These are phyloP conservation scores for Mucor plumbeus DNA, from an alignment of 371 early-diverging fungal species.

Conservation along the genomic window DNA sequence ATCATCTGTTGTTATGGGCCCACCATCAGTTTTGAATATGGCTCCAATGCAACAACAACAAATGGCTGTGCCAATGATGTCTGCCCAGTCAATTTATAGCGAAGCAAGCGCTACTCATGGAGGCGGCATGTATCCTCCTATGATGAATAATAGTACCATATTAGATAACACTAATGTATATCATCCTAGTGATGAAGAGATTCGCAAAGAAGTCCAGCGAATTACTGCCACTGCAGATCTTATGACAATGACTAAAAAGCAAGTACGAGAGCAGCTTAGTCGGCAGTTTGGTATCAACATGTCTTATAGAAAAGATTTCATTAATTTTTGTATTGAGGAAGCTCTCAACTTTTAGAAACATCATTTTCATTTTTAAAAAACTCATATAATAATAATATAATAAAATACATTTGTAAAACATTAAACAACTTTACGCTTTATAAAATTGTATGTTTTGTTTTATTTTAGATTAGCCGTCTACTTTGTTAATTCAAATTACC, in stretches of 20 bases:
- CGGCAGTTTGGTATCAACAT: constrained; percentile 80
- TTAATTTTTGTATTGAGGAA: constrained; percentile 85
- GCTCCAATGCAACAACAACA: neutral
- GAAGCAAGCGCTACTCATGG: constrained; percentile 19
- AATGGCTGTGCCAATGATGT: neutral
- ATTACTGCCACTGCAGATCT: constrained; percentile 80
- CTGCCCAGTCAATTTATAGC: constrained; percentile 31
- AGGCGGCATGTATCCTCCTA: constrained; percentile 4
- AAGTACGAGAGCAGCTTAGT: constrained; percentile 83
- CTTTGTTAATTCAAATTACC: no score
- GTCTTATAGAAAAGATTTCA: constrained; percentile 77
- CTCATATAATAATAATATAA: no score
- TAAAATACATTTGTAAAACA: no score
- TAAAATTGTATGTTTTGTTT: no score
- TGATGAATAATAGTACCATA: constrained; percentile 9
- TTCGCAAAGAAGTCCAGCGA: constrained; percentile 73
- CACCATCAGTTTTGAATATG: constrained; percentile 16
- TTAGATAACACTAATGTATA: constrained; percentile 14
- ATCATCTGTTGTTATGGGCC: constrained; percentile 18
- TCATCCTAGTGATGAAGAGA: constrained; percentile 77
- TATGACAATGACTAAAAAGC: constrained; percentile 83
- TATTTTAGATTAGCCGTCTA: no score
- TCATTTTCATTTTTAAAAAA: neutral
- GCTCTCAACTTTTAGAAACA: constrained; percentile 52
- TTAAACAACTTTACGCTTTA: no score